Percentiles rank a stretch among this genome's conserved stretches.
These are phyloP conservation scores for Termitomyces sp. DNA, from an alignment of 768 basidiomycete genomes.

Conservation along the genomic window DNA sequence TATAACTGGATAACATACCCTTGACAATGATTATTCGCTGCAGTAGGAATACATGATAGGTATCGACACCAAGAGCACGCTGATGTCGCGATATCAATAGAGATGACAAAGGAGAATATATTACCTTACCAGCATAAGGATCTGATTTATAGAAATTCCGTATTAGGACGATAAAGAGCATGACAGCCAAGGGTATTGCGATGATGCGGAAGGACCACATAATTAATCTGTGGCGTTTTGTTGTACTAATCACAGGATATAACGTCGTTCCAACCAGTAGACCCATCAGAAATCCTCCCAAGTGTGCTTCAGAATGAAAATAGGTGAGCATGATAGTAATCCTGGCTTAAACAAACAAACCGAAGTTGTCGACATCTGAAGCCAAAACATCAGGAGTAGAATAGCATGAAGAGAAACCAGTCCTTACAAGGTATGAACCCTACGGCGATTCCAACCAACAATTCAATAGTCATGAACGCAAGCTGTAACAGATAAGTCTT, in stretches of 20 bases:
- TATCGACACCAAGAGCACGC: slow-evolving; percentile 88
- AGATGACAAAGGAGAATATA: not conserved
- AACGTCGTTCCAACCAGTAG: slow-evolving; percentile 78
- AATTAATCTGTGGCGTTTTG: slow-evolving; percentile 64
- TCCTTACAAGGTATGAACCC: slow-evolving; percentile 73
- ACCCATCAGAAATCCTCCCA: slow-evolving; percentile 84
- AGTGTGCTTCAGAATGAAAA: slow-evolving; percentile 56
- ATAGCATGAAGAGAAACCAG: not conserved
- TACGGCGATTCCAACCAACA: slow-evolving; percentile 80
- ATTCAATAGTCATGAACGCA: slow-evolving; percentile 77
- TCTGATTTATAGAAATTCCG: slow-evolving; percentile 89
- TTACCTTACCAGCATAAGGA: slow-evolving; percentile 64
- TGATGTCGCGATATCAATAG: slow-evolving; percentile 19
- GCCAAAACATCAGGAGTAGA: slow-evolving; percentile 6
- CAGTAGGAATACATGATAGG: slow-evolving; percentile 82
- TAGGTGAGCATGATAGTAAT: not conserved
- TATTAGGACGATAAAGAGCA: slow-evolving; percentile 77
- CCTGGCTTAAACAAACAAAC: slow-evolving; percentile 26
- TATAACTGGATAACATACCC: slow-evolving; percentile 29
- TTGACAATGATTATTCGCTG: slow-evolving; percentile 62
- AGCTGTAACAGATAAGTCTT: slow-evolving; percentile 41
- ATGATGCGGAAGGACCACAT: slow-evolving; percentile 69
- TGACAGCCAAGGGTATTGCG: slow-evolving; percentile 68
- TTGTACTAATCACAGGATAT: slow-evolving; percentile 83
- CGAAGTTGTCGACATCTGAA: slow-evolving; percentile 85